Conservation (phyloP, 1,139 yeast genomes). For the Hyphopichia buzzinii region DNA sequence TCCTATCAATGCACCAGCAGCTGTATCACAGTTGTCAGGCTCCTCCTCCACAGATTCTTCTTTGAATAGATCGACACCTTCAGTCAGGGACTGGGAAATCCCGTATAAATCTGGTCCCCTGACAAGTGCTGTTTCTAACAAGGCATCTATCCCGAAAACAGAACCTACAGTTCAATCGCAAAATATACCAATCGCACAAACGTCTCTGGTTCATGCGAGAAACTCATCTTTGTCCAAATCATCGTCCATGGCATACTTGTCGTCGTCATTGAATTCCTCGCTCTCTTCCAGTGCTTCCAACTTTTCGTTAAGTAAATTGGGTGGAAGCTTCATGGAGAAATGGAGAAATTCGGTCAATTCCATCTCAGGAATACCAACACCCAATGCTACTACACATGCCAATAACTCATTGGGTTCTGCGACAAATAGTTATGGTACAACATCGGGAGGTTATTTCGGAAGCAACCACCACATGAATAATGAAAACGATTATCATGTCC, state of each 20-base stretch:
- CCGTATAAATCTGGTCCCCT: constrained; percentile 34
- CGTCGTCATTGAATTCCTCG: constrained; percentile 41
- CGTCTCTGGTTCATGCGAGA: constrained; percentile 10
- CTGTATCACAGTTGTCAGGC: neutral
- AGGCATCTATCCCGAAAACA: neutral
- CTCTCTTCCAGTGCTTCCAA: constrained; percentile 36
- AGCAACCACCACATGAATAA: neutral
- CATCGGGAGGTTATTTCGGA: constrained; percentile 5
- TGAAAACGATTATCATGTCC: constrained; percentile 9
- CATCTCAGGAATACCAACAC: neutral
- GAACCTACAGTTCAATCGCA: constrained; percentile 10
- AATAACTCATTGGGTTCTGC: constrained; percentile 6
- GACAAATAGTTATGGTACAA: constrained; percentile 3
- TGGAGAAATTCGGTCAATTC: constrained; percentile 37
- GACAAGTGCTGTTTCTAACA: constrained; percentile 5
- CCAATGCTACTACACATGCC: neutral
- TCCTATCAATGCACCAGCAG: constrained; percentile 22
- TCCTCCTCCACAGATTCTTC: constrained; percentile 20
- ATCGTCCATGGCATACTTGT: constrained; percentile 42
- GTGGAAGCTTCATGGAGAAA: constrained; percentile 47
- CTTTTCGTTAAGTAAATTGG: constrained; percentile 40
- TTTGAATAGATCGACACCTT: constrained; percentile 22
- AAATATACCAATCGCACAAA: constrained; percentile 23
- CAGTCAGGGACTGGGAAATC: constrained; percentile 45
- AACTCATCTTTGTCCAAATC: constrained; percentile 30